These are phyloP conservation scores for Trichomonas gallinae DNA, from an alignment of 208 protist species.

Conservation along the genomic window DNA sequence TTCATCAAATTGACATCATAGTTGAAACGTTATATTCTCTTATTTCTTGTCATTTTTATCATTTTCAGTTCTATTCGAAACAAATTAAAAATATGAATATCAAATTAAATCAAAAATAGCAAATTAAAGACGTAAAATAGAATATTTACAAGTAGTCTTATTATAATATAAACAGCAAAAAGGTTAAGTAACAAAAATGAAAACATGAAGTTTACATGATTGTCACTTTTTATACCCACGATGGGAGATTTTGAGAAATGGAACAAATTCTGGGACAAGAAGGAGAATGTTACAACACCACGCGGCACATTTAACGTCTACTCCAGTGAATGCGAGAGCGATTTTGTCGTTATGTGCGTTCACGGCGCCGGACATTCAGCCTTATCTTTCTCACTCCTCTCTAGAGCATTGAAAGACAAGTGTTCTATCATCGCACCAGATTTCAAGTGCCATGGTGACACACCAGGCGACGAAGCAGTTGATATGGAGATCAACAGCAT, in stretches of 20 bases:
- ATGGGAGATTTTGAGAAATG: background rate
- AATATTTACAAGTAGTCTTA: no score
- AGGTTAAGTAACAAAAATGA: no score
- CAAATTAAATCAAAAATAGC: no score
- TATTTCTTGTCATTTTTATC: no score
- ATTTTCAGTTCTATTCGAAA: no score
- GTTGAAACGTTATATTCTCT: no score
- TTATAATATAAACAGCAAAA: no score
- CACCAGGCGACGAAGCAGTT: background rate
- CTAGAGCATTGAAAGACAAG: background rate
- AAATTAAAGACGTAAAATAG: no score
- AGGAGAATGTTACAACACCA: background rate
- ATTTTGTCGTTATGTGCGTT: background rate
- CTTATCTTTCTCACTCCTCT: background rate
- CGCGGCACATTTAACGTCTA: background rate
- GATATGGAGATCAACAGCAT: background rate
- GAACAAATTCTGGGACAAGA: background rate
- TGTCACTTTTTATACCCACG: background rate
- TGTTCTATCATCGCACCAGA: background rate
- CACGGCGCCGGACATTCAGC: background rate
- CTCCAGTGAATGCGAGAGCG: background rate
- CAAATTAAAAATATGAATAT: no score
- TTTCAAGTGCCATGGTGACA: background rate
- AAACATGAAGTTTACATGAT: no score
- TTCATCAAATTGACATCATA: no score